phyloP scores from a whole-genome alignment of 352 stramenopile species.

The Lagenidium sp. region DNA sequence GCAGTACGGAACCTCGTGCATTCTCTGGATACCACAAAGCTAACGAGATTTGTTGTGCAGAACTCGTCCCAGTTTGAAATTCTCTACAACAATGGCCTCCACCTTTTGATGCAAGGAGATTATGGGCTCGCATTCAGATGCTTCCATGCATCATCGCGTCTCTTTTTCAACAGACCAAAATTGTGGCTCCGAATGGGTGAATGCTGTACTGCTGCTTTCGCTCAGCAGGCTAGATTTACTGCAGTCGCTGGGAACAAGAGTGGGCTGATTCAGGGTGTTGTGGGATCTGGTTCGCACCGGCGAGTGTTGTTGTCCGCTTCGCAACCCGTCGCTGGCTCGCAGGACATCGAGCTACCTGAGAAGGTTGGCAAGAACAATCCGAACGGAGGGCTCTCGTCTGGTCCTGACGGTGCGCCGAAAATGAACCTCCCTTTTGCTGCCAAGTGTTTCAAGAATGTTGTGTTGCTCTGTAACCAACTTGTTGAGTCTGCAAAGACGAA shows the following conservation, averaged over 20 bases:
- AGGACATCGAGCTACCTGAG: conserved; percentile 59
- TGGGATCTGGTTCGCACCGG: conserved; percentile 71
- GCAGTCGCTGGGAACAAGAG: conserved; percentile 68
- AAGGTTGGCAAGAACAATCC: conserved; percentile 37
- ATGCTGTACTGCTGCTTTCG: conserved; percentile 83
- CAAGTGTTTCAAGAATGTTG: conserved; percentile 86
- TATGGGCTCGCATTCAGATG: conserved; percentile 82
- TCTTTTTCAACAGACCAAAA: conserved; percentile 90
- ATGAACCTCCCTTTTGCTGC: conserved; percentile 81
- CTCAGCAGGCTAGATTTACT: conserved; percentile 53
- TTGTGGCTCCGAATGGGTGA: conserved; percentile 90
- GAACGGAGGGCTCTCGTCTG: conserved; percentile 6
- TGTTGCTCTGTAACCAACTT: conserved; percentile 76
- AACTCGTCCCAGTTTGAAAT: conserved; percentile 82
- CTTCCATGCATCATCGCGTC: conserved; percentile 80
- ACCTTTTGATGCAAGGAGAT: conserved; percentile 80
- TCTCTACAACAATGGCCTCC: conserved; percentile 90
- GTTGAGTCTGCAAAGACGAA: conserved; percentile 25
- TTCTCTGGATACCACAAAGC: too few species aligned
- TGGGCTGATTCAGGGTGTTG: conserved; percentile 66
- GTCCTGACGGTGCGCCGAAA: conserved; percentile 21
- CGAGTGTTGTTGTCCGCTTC: conserved; percentile 74
- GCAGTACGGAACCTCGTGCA: too few species aligned
- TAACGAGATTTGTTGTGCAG: conserved; percentile 11
- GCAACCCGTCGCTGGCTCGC: conserved; percentile 39